These are phyloP conservation scores for Fagopyrum esculentum DNA, from an alignment of 148 eudicot species.

Conservation along the genomic window DNA sequence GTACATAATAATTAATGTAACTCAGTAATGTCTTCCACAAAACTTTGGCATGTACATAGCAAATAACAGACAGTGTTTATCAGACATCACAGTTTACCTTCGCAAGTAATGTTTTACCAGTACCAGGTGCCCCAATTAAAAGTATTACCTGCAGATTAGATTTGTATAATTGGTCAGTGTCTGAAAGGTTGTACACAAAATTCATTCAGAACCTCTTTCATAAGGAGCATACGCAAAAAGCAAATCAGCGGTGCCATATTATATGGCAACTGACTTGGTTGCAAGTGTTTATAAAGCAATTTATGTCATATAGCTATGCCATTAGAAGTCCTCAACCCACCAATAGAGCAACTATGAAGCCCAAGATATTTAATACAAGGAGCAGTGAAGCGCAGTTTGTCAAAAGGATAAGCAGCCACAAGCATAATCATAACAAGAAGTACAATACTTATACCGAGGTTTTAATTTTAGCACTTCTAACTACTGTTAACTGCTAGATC, in stretches of 20 bases:
- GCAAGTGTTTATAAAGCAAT: neutral
- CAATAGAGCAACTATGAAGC: neutral
- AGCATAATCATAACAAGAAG: neutral
- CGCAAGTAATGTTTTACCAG: constrained; percentile 95
- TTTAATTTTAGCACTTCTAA: neutral
- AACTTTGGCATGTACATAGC: neutral
- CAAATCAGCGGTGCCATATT: neutral
- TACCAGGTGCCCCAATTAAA: constrained; percentile 97
- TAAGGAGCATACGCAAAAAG: neutral
- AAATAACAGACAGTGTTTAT: neutral
- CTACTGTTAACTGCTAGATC: neutral
- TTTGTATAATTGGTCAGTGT: neutral
- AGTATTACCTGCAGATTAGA: constrained; percentile 74
- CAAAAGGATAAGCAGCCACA: neutral
- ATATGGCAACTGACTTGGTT: neutral
- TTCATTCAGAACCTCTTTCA: neutral
- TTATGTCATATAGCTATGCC: neutral
- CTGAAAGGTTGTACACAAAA: neutral
- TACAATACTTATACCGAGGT: neutral
- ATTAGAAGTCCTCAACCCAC: neutral
- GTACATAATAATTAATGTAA: neutral
- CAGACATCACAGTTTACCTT: constrained; percentile 43
- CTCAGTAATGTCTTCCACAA: neutral
- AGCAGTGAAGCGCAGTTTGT: neutral
- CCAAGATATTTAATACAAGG: neutral